Evolutionary conservation across 2,329 filamentous ascomycete species (phyloP).

Genomic region (Talaromyces marneffei): DNA sequence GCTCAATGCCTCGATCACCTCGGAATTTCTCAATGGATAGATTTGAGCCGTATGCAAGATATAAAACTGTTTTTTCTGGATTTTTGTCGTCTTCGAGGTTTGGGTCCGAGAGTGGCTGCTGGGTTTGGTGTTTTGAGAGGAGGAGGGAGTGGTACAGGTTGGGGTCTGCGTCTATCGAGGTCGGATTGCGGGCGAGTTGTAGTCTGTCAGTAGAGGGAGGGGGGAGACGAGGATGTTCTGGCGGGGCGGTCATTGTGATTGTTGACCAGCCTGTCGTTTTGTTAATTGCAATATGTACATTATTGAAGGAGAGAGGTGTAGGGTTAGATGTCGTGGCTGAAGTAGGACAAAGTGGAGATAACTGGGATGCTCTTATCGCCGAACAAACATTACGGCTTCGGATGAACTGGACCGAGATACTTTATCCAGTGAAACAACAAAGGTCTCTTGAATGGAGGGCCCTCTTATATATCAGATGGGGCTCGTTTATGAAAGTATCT

Average conservation of each 20-base stretch:
- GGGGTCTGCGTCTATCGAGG: slow-evolving; percentile 6
- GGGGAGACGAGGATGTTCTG: not conserved
- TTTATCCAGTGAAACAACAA: too few species aligned
- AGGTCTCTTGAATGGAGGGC: too few species aligned
- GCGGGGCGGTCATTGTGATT: not conserved
- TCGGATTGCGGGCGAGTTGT: not conserved
- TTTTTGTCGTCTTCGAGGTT: not conserved
- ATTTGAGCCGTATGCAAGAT: slow-evolving; percentile 90
- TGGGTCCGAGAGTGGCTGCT: too few species aligned
- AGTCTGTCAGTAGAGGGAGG: slow-evolving; percentile 1
- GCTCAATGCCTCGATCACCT: slow-evolving; percentile 69
- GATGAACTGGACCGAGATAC: not conserved
- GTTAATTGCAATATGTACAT: not conserved
- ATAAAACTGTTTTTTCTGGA: slow-evolving; percentile 55
- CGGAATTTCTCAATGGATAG: slow-evolving; percentile 74
- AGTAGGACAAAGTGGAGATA: not conserved
- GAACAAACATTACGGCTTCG: not conserved
- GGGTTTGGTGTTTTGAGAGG: not conserved
- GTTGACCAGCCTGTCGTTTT: not conserved
- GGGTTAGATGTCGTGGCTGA: not conserved
- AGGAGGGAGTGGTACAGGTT: not conserved
- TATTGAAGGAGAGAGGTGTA: not conserved
- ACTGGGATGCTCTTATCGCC: not conserved
- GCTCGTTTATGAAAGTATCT: too few species aligned
- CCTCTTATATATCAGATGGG: too few species aligned